These are phyloP conservation scores for Globisporangium orthogonon DNA, from an alignment of 352 stramenopile species.

Conservation along the genomic window DNA sequence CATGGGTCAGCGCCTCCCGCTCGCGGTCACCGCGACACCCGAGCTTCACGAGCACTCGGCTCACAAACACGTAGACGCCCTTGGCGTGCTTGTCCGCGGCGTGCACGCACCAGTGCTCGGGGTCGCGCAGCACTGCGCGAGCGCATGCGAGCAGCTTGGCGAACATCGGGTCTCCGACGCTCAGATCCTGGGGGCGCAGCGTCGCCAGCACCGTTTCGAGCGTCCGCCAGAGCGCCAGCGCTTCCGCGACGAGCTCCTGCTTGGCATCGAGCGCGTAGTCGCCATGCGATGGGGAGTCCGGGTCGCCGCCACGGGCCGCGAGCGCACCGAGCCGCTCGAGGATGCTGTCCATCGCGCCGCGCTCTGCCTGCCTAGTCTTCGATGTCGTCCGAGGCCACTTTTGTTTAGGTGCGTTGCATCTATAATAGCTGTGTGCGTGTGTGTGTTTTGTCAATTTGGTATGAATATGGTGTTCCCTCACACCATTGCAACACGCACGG, in stretches of 20 bases:
- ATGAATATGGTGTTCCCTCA: no score
- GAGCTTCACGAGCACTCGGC: constrained; percentile 37
- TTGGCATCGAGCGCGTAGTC: not conserved
- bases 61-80: constrained; percentile 32
- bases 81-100: constrained; percentile 13
- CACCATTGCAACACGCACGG: no score
- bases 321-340: constrained; percentile 35
- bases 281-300: not conserved
- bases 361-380: no score
- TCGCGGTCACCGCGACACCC: constrained; percentile 38
- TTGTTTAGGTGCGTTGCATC: no score
- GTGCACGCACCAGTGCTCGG: constrained; percentile 17
- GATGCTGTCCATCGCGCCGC: constrained; percentile 30
- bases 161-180: constrained; percentile 29
- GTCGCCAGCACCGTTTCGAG: constrained; percentile 43
- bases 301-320: constrained; percentile 12
- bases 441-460: no score
- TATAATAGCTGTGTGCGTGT: no score
- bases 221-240: constrained; percentile 44
- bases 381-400: no score
- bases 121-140: constrained; percentile 26
- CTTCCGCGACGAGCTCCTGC: constrained; percentile 25
- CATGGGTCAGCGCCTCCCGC: constrained; percentile 32
- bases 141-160: constrained; percentile 33
- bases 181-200: constrained; percentile 22